Evolutionary conservation across 2,329 filamentous ascomycete genomes (phyloP).

Genomic region (Colletotrichum euphorbiae): DNA sequence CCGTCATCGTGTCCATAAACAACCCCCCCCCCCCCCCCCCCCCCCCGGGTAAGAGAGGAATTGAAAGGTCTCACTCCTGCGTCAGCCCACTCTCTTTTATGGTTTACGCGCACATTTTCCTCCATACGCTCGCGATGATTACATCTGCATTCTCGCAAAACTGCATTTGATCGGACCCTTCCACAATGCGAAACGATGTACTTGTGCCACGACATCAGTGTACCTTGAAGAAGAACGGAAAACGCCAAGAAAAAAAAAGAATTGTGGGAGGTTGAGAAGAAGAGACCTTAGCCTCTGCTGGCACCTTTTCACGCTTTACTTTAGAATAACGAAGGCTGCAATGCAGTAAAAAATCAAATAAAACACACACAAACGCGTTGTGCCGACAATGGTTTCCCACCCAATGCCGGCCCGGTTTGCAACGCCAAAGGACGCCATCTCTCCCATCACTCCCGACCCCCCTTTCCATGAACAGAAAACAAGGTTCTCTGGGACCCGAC

Average conservation of each 20-base stretch:
- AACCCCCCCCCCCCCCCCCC: no score
- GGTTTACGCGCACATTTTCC: no score
- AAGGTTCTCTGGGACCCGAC: background rate
- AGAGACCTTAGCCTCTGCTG: background rate
- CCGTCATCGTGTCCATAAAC: background rate
- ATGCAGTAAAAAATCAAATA: constrained; percentile 23
- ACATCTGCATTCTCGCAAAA: no score
- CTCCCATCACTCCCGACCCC: background rate
- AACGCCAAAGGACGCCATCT: constrained; percentile 38
- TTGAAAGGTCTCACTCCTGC: background rate
- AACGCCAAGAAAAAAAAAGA: background rate
- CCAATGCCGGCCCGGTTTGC: constrained; percentile 30
- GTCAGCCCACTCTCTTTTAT: background rate
- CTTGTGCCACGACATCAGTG: background rate
- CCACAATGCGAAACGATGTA: background rate
- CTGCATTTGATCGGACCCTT: no score
- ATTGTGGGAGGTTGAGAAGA: background rate
- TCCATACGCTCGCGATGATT: no score
- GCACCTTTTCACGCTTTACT: constrained; percentile 26
- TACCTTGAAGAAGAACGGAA: background rate
- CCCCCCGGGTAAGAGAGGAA: background rate
- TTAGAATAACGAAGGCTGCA: constrained; percentile 3
- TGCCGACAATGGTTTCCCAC: constrained; percentile 21
- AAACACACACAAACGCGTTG: background rate
- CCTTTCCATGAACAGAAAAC: no score